Evolutionary conservation across 352 stramenopile species (phyloP).

Genomic region (Phytophthora syringae): DNA sequence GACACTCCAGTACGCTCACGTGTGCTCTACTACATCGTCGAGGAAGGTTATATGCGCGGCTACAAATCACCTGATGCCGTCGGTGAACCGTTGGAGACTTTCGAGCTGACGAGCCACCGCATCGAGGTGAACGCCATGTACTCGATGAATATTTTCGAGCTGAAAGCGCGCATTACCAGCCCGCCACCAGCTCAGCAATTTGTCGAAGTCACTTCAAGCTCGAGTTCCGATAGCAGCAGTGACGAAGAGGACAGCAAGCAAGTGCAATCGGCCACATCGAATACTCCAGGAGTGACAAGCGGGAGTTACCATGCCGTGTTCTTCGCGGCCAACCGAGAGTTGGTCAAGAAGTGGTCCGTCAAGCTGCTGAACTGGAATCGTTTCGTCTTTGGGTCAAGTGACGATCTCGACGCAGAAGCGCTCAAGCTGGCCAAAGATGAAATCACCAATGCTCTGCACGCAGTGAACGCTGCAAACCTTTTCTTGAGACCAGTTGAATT

Average conservation of each 20-base stretch:
- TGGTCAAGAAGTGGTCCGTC: slow-evolving; percentile 56
- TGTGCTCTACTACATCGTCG: slow-evolving; percentile 71
- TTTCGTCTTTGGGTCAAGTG: slow-evolving; percentile 53
- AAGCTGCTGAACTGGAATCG: slow-evolving; percentile 80
- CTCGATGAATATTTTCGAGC: slow-evolving; percentile 67
- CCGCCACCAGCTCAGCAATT: slow-evolving; percentile 22
- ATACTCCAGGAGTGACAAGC: slow-evolving; percentile 8
- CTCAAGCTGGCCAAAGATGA: slow-evolving; percentile 31
- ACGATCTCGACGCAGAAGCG: slow-evolving; percentile 9
- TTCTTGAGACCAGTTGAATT: slow-evolving; percentile 38
- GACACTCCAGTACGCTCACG: slow-evolving; percentile 25
- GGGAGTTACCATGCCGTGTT: slow-evolving; percentile 47
- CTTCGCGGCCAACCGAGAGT: slow-evolving; percentile 55
- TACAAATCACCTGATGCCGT: slow-evolving; percentile 48
- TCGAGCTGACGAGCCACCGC: slow-evolving; percentile 65
- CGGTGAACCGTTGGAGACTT: slow-evolving; percentile 52
- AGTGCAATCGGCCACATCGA: not conserved
- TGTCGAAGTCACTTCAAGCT: slow-evolving; percentile 30
- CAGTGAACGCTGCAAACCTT: slow-evolving; percentile 31
- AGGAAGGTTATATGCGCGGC: slow-evolving; percentile 65
- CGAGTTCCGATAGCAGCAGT: slow-evolving; percentile 37
- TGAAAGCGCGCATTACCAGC: slow-evolving; percentile 39
- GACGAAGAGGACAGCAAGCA: slow-evolving; percentile 11
- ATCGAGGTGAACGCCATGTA: slow-evolving; percentile 71
- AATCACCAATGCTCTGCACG: slow-evolving; percentile 45